phyloP scores from a whole-genome alignment of 1,139 yeast species.

The Petasospora fabianii region DNA sequence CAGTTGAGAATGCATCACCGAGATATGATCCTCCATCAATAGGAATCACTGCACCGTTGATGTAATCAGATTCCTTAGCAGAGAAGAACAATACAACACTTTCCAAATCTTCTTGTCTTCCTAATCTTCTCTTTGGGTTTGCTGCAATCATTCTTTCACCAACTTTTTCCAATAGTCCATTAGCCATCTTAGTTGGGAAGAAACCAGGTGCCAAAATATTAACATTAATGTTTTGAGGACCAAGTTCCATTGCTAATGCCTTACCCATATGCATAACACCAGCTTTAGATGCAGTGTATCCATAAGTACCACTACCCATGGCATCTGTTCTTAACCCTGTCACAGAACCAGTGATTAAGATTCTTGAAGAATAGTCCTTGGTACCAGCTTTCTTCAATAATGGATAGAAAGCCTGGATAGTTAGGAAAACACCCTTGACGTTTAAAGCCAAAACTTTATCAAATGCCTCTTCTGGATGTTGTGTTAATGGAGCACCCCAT shows the following conservation, averaged over 20 bases:
- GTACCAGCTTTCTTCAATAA: slow-evolving; percentile 54
- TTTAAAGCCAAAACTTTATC: slow-evolving; percentile 64
- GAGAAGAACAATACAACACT: slow-evolving; percentile 57
- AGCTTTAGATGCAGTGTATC: slow-evolving; percentile 74
- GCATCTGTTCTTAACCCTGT: slow-evolving; percentile 42
- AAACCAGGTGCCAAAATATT: slow-evolving; percentile 76
- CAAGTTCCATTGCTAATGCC: slow-evolving; percentile 59
- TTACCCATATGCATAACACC: slow-evolving; percentile 72
- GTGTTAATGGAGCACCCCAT: slow-evolving; percentile 68
- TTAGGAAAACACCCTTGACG: slow-evolving; percentile 66
- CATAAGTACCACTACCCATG: slow-evolving; percentile 57
- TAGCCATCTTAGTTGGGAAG: slow-evolving; percentile 75
- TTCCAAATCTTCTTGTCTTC: slow-evolving; percentile 58
- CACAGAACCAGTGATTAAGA: slow-evolving; percentile 66
- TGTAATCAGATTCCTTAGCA: slow-evolving; percentile 55
- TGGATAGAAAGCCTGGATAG: slow-evolving; percentile 61
- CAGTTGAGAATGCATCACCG: slow-evolving; percentile 21
- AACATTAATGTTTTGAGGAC: slow-evolving; percentile 61
- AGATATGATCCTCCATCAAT: slow-evolving; percentile 63
- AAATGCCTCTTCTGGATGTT: slow-evolving; percentile 60
- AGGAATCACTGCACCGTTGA: slow-evolving; percentile 72
- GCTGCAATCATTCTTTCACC: slow-evolving; percentile 47
- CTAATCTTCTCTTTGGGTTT: slow-evolving; percentile 67
- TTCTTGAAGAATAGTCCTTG: slow-evolving; percentile 58
- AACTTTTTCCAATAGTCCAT: slow-evolving; percentile 52